A percentile compares a stretch with the other conserved stretches of the same genome.
phyloP scores from a whole-genome alignment of 2,329 filamentous ascomycete genomes.

The Biscogniauxia sp. region DNA sequence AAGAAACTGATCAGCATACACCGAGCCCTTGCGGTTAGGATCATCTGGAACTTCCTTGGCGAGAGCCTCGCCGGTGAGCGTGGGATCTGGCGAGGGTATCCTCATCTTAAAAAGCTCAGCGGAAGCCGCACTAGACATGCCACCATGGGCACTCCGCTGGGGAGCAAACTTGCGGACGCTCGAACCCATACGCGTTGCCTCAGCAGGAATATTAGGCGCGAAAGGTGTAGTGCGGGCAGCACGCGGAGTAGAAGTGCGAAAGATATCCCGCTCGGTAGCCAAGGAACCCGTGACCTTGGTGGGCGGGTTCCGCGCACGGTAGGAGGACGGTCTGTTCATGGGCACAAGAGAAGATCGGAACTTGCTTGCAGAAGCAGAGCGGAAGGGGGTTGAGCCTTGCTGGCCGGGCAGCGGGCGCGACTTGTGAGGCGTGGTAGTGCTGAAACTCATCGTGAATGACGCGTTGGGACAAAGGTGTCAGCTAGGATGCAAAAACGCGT shows the following conservation, averaged over 20 bases:
- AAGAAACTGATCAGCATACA: slow-evolving; percentile 60
- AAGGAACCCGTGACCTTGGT: slow-evolving; percentile 21
- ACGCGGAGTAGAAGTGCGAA: slow-evolving; percentile 30
- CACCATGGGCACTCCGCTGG: slow-evolving; percentile 44
- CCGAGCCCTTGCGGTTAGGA: slow-evolving; percentile 49
- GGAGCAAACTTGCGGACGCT: slow-evolving; percentile 29
- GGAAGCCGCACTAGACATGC: slow-evolving; percentile 48
- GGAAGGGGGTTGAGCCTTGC: slow-evolving; percentile 30
- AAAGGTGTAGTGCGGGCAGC: slow-evolving; percentile 27
- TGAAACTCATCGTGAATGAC: slow-evolving; percentile 26
- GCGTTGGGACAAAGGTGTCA: slow-evolving; percentile 1
- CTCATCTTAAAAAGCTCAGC: slow-evolving; percentile 57
- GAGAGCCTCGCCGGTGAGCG: slow-evolving; percentile 54
- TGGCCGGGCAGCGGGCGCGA: slow-evolving; percentile 28
- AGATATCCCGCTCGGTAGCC: slow-evolving; percentile 28
- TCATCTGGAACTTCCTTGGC: slow-evolving; percentile 53
- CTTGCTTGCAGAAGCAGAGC: slow-evolving; percentile 26
- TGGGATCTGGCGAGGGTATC: slow-evolving; percentile 55
- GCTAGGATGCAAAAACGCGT: background rate
- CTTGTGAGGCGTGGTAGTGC: slow-evolving; percentile 26
- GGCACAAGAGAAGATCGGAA: slow-evolving; percentile 36
- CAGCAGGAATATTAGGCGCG: slow-evolving; percentile 29
- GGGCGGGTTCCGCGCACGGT: slow-evolving; percentile 19
- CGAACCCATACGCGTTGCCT: slow-evolving; percentile 21
- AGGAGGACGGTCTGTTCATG: slow-evolving; percentile 26